Conservation (phyloP, 179 eudicot genomes). For the Pouteria campechiana region DNA sequence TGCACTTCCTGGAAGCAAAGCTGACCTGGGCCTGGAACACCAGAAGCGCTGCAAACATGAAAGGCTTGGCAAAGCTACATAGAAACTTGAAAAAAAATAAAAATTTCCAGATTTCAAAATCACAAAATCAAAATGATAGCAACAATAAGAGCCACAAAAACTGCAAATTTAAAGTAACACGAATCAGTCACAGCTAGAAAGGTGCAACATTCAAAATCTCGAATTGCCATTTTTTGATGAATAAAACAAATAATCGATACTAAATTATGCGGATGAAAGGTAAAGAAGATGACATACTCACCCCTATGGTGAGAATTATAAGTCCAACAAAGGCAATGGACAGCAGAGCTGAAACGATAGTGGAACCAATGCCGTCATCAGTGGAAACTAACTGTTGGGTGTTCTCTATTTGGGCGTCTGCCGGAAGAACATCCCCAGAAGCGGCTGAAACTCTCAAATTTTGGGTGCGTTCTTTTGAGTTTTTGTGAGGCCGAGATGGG, state of each 20-base stretch:
- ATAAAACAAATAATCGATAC: not conserved
- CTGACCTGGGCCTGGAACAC: no score
- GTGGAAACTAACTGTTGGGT: conserved; percentile 27
- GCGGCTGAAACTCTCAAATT: conserved; percentile 16
- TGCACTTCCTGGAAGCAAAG: no score
- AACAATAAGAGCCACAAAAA: no score
- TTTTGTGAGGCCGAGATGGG: conserved; percentile 4
- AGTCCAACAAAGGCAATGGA: conserved; percentile 66
- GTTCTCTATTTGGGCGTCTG: conserved; percentile 40
- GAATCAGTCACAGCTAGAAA: conserved; percentile 1
- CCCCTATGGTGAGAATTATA: conserved; percentile 81
- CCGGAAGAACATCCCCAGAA: conserved; percentile 10
- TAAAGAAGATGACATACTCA: conserved; percentile 11
- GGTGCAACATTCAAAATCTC: conserved; percentile 3
- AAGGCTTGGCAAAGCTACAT: no score
- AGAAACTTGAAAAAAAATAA: no score
- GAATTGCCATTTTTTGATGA: no score
- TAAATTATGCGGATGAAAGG: no score
- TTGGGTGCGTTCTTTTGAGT: conserved; percentile 7
- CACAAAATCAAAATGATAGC: no score
- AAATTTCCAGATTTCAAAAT: no score
- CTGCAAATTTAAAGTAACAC: not conserved
- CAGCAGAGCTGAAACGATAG: conserved; percentile 47
- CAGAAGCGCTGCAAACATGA: no score
- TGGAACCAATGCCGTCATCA: conserved; percentile 24